A percentile compares a stretch with the other conserved stretches of the same genome.
Evolutionary conservation across 2,329 filamentous ascomycete genomes (phyloP).

Genomic region (Diaporthe sp.): DNA sequence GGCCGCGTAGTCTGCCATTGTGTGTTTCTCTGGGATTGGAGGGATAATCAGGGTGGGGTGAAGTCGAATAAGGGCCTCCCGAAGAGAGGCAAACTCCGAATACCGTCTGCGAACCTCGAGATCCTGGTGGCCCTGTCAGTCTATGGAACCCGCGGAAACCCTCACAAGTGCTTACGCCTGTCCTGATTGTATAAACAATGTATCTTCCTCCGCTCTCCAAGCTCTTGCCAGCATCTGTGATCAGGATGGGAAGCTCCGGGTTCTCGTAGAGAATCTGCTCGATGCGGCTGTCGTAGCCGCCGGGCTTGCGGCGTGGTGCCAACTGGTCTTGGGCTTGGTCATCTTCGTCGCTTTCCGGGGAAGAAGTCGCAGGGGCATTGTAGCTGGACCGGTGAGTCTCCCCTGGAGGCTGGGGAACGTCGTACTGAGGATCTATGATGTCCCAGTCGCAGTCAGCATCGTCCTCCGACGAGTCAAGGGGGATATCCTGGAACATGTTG

Average conservation of each 20-base stretch:
- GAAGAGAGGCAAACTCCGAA: conserved; percentile 93
- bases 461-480: conserved; percentile 47
- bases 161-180: conserved; percentile 72
- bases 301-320: conserved; percentile 75
- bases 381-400: conserved; percentile 29
- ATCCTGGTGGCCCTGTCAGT: conserved; percentile 67
- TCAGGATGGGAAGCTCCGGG: conserved; percentile 87
- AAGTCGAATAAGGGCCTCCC: conserved; percentile 87
- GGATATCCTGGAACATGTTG: conserved; percentile 52
- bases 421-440: conserved; percentile 64
- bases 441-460: conserved; percentile 58
- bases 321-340: conserved; percentile 52
- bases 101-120: conserved; percentile 95
- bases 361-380: conserved; percentile 29
- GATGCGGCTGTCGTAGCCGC: conserved; percentile 92
- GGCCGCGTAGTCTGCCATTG: conserved; percentile 97
- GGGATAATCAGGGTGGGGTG: conserved; percentile 97
- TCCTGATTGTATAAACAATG: conserved; percentile 97
- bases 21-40: conserved; percentile 98
- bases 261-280: conserved; percentile 98
- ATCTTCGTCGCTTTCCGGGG: conserved; percentile 60
- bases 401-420: conserved; percentile 74
- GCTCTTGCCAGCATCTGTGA: conserved; percentile 96
- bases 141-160: neutral
- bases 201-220: conserved; percentile 90